Conservation (phyloP, 495 filamentous ascomycete species). For the Hamigera avellanea region DNA sequence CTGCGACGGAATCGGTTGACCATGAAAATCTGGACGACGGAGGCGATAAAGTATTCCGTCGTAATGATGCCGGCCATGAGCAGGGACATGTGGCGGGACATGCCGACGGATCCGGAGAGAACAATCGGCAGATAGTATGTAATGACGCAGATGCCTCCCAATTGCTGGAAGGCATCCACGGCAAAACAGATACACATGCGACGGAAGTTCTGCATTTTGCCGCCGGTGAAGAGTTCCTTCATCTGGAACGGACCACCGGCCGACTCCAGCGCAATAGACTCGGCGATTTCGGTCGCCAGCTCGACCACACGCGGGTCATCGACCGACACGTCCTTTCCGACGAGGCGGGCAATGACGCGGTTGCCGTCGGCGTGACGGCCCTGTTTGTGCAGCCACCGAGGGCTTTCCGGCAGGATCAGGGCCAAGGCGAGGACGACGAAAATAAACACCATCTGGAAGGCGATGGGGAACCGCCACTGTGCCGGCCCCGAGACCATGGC, state of each 20-base stretch:
- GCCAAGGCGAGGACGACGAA: constrained; percentile 43
- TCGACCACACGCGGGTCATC: constrained; percentile 8
- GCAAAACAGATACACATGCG: constrained; percentile 24
- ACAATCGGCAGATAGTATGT: constrained; percentile 35
- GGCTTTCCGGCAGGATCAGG: constrained; percentile 50
- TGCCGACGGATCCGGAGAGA: constrained; percentile 38
- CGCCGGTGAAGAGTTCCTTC: constrained; percentile 24
- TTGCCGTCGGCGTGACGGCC: constrained; percentile 39
- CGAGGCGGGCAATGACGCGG: constrained; percentile 36
- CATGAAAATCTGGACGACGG: constrained; percentile 22
- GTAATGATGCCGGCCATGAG: constrained; percentile 40
- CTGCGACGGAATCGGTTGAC: constrained; percentile 43
- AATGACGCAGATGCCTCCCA: constrained; percentile 42
- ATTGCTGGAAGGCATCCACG: constrained; percentile 26
- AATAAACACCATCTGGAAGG: constrained; percentile 48
- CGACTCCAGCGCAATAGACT: constrained; percentile 24
- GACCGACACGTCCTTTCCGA: constrained; percentile 8
- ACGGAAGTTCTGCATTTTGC: constrained; percentile 26
- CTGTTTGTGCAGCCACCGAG: constrained; percentile 42
- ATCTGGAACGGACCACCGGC: constrained; percentile 26
- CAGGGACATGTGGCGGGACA: constrained; percentile 37
- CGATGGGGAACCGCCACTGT: constrained; percentile 46
- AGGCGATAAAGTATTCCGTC: constrained; percentile 24
- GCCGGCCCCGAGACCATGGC: constrained; percentile 23
- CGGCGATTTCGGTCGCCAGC: constrained; percentile 21